These are phyloP conservation scores for Trichosporon sp. DNA, from an alignment of 1,284 basidiomycete species.

Conservation along the genomic window DNA sequence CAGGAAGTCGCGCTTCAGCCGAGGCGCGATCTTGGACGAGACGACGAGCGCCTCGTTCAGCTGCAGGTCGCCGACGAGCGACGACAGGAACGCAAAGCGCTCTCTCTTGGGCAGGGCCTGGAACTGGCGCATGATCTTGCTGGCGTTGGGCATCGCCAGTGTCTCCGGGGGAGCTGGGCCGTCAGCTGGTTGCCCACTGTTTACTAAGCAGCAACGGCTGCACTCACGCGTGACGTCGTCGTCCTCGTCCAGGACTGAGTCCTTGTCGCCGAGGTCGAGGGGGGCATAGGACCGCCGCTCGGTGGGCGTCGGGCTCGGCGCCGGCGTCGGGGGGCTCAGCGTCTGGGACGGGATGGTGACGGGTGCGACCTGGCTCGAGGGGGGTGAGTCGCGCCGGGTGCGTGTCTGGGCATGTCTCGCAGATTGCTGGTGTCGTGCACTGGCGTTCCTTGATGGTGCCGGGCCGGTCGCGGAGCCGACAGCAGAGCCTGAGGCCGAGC, in stretches of 20 bases:
- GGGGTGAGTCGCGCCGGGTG: neutral
- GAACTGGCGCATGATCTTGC: constrained; percentile 28
- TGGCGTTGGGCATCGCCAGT: neutral
- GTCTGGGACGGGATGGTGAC: constrained; percentile 23
- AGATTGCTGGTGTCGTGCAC: neutral
- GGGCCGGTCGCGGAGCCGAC: neutral
- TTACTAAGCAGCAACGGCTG: neutral
- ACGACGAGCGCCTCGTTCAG: constrained; percentile 74
- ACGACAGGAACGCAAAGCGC: constrained; percentile 61
- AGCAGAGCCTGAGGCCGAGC: neutral
- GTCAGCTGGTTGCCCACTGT: neutral
- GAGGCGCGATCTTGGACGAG: constrained; percentile 66
- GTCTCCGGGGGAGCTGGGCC: neutral
- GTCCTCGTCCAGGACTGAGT: neutral
- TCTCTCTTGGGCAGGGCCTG: constrained; percentile 22
- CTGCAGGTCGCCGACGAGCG: constrained; percentile 63
- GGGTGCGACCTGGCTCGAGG: constrained; percentile 11
- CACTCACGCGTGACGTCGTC: neutral
- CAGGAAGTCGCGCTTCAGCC: constrained; percentile 83
- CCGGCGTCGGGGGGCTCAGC: constrained; percentile 20
- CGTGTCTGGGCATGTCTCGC: neutral
- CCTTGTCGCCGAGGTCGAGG: constrained; percentile 5
- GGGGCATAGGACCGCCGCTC: constrained; percentile 16
- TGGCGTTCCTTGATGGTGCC: neutral
- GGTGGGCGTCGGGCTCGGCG: constrained; percentile 20